Evolutionary conservation across 495 filamentous ascomycete genomes (phyloP), one percentile per base, ranked within the genome.

Genomic region (Xylaria acuta): DNA sequence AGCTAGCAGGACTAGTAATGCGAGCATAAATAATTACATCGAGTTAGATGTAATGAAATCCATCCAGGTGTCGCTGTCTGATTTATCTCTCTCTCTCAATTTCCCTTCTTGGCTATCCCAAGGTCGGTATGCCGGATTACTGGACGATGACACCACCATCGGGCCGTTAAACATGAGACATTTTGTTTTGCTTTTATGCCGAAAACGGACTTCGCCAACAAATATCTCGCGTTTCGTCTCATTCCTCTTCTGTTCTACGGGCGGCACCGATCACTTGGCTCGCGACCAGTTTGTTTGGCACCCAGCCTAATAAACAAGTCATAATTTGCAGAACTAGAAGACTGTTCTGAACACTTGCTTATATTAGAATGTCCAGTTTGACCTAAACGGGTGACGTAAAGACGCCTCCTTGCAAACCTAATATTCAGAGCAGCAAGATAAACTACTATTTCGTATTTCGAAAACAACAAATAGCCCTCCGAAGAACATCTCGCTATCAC

Each of bases 91-190:
- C 56, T 36, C 18, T 22, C 7, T 34, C 56, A 2, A 64, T 41
- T 41, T 43, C 22, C n/a, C 12, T 27, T 43, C 38, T 16, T 41
- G 22, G 60, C 38, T 9, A 27, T 67, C 18, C 20, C 5, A 64
- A 64, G 36, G 38, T 40, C 32, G 14, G 12, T 6, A 20, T 14
- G 32, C 27, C 20, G n/a, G 25, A 38, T 18, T 8, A 4, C 22
- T 45, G 32, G 34, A 54, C 8, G 32, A 30, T 67, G 47, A 56
- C 65, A 67, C 49, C 49, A 67, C 64, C 30, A 54, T 68, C 51
- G 65, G 49, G 20, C 65, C 65, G 49, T 68, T n/a, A 14, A 45
- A 68, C 18, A 27, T 68, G 65, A 68, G 65, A 68, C 49, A 68
- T 56, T 68, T 68, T 68, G 65, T 58, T 54, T 12, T 40, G 18